A percentile compares a stretch with the other conserved stretches of the same genome.
Evolutionary conservation across 805 yeast genomes (phyloP).

Genomic region (Candida wancherniae): DNA sequence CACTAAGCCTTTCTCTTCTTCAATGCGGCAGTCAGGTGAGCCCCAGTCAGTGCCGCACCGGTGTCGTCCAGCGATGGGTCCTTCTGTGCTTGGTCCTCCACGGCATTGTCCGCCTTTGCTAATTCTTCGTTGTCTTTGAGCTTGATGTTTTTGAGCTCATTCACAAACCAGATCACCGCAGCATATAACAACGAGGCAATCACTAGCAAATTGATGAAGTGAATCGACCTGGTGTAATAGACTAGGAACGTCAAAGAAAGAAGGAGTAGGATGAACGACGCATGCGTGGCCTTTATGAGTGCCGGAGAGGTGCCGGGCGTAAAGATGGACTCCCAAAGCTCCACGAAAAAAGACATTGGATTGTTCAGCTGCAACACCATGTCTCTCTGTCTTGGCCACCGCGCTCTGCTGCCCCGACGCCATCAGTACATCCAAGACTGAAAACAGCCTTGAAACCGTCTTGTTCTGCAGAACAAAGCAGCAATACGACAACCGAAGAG

Average conservation of each 20-base stretch:
- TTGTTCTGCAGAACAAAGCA: too few relatives aligned
- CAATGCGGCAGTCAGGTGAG: conserved; percentile 8
- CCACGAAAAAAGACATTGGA: conserved; percentile 46
- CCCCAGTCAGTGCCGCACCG: too few relatives aligned
- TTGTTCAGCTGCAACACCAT: too few relatives aligned
- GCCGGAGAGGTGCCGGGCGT: conserved; percentile 94
- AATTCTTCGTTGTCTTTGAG: conserved; percentile 41
- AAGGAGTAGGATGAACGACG: conserved; percentile 64
- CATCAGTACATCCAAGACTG: too few relatives aligned
- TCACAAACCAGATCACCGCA: conserved; percentile 82
- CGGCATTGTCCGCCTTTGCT: conserved; percentile 20
- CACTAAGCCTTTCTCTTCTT: conserved; percentile 14
- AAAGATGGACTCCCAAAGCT: conserved; percentile 86
- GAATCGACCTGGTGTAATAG: conserved; percentile 60
- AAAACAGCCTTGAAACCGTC: too few relatives aligned
- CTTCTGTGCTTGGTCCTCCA: too few relatives aligned
- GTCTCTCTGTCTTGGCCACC: too few relatives aligned
- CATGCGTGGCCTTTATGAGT: conserved; percentile 82
- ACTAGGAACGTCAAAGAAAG: conserved; percentile 54
- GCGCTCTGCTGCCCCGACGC: too few relatives aligned
- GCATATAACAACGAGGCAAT: conserved; percentile 69
- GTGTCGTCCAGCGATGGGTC: too few relatives aligned
- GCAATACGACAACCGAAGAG: too few relatives aligned
- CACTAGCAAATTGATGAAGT: conserved; percentile 51
- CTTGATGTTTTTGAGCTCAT: conserved; percentile 52